phyloP scores from a whole-genome alignment of 176 grass and related monocot genomes.

The Hsuehochloa calcarea region DNA sequence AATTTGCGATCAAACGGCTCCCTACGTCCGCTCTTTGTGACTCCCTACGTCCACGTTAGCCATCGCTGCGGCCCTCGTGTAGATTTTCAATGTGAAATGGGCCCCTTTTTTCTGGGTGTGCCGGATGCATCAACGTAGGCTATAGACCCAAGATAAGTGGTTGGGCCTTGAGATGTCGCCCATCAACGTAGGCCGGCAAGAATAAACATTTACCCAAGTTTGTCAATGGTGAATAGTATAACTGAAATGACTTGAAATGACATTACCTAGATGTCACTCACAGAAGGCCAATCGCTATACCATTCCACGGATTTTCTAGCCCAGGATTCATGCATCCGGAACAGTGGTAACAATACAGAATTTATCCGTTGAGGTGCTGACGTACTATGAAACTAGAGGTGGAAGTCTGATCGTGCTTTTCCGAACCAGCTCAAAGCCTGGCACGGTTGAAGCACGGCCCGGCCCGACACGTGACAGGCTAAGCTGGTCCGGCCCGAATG shows the following conservation, averaged over 20 bases:
- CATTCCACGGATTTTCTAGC: not conserved
- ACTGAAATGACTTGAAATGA: constrained; percentile 17
- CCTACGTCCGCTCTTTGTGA: not conserved
- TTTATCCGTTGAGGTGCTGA: not conserved
- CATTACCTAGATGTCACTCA: not conserved
- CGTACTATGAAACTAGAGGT: not conserved
- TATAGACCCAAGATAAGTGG: not conserved
- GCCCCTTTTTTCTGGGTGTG: not conserved
- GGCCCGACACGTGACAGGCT: too few species aligned
- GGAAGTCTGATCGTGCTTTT: too few species aligned
- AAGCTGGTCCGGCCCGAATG: too few species aligned
- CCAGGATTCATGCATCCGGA: not conserved
- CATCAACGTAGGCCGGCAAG: constrained; percentile 30
- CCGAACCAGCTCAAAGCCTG: too few species aligned
- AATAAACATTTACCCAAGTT: constrained; percentile 43
- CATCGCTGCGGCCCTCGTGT: not conserved
- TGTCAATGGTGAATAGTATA: constrained; percentile 32
- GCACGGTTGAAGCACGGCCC: too few species aligned
- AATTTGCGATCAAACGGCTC: not conserved
- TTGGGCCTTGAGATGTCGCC: constrained; percentile 35
- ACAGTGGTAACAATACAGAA: not conserved
- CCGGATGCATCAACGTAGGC: not conserved
- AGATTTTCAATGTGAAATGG: not conserved
- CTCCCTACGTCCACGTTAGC: not conserved
- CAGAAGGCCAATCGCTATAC: constrained; percentile 10